Evolutionary conservation across 108 stramenopile species (phyloP), one percentile per base, ranked within the genome.

Genomic region (Nannochloropsis gaditana): DNA sequence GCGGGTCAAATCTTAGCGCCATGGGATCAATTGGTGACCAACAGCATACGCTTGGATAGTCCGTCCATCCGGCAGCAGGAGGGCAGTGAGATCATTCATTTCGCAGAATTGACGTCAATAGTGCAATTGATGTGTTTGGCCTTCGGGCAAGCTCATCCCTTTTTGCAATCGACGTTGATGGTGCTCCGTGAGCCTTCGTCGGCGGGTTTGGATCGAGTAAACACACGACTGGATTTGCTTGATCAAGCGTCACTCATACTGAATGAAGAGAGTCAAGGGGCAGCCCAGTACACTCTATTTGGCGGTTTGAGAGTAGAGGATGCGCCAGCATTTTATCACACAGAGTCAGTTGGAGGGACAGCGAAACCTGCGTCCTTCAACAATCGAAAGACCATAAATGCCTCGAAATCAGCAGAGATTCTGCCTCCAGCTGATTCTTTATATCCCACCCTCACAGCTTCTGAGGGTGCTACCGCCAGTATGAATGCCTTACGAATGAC

Each of bases 401-500:
- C 59, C 19, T 73, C 59, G 19, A 73, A 73, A n/a, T 73, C 59
- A 4, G n/a, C 59, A 0, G 59, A 73, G 3, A 73, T n/a, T n/a
- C 59, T 73, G 59, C 59, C 59, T 15, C 59, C 4, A 73, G 59
- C 59, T 15, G 59, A 73, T n/a, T 73, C 59, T n/a, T 73, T 73
- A 73, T 73, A 73, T 73, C 59, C 59, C 19, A 8, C 59, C n/a
- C n/a, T 73, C 19, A 73, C 59, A n/a, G 59, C 59, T 3, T 73
- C 59, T 15, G 59, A 73, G n/a, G 59, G 59, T n/a, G 59, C 59
- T 15, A 73, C 59, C 19, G 59, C 59, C 15, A 73, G 59, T 73
- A 73, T 73, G 59, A n/a, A n/a, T 15, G 59, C 59, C 59, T 73
- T 73, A n/a, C 59, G 59, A 73, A 73, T 73, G 59, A 73, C 59